A percentile compares a stretch with the other conserved stretches of the same genome.
These are phyloP conservation scores for Diplodia mutila DNA, from an alignment of 2,329 filamentous ascomycete species.

Conservation along the genomic window DNA sequence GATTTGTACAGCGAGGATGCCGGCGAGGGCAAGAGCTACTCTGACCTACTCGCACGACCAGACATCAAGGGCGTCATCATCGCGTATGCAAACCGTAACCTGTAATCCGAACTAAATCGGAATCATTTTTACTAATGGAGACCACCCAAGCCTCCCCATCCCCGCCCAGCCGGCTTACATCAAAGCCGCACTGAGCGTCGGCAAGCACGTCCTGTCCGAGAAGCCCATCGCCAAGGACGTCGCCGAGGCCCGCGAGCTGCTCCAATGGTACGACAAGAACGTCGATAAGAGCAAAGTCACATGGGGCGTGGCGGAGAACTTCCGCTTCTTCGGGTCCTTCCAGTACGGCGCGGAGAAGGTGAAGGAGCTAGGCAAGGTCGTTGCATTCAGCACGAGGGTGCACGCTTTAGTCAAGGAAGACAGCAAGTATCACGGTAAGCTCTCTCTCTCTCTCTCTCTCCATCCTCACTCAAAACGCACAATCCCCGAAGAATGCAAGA, in stretches of 20 bases:
- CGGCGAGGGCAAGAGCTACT: conserved; percentile 50
- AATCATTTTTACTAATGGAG: conserved; percentile 25
- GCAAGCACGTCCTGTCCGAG: conserved; percentile 72
- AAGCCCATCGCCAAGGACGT: conserved; percentile 70
- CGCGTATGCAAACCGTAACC: conserved; percentile 42
- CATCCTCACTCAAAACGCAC: too few species aligned
- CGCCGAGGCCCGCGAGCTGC: conserved; percentile 53
- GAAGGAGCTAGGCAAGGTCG: conserved; percentile 57
- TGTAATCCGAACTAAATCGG: background rate
- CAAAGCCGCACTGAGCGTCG: conserved; percentile 62
- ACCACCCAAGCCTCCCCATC: conserved; percentile 60
- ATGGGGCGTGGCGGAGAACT: conserved; percentile 65
- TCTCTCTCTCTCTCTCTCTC: background rate
- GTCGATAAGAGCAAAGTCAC: conserved; percentile 47
- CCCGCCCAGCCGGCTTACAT: conserved; percentile 62
- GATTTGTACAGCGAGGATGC: conserved; percentile 64
- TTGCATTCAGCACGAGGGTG: conserved; percentile 57
- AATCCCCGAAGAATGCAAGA: too few species aligned
- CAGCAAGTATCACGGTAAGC: conserved; percentile 54
- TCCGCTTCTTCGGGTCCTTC: conserved; percentile 64
- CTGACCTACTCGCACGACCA: conserved; percentile 56
- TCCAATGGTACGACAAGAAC: conserved; percentile 35
- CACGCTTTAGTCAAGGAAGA: conserved; percentile 52
- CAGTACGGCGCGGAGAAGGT: conserved; percentile 56
- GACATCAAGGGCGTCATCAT: conserved; percentile 63